Evolutionary conservation across 2,329 filamentous ascomycete species (phyloP).

Genomic region (Colletotrichum sp.): DNA sequence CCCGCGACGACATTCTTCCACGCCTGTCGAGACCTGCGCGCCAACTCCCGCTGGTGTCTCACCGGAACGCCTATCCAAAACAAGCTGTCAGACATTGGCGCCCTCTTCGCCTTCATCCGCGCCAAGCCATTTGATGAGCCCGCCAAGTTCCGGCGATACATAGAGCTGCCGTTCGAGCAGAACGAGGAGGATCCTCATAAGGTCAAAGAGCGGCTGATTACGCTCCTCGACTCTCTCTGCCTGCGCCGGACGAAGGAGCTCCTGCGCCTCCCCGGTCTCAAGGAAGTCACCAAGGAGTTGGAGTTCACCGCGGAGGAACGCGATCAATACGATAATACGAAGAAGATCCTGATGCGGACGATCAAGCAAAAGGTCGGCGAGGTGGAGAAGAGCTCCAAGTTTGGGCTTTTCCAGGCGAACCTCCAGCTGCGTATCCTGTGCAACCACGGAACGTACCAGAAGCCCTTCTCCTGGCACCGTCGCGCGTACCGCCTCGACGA

Average conservation of each 20-base stretch:
- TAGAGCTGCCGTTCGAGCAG: constrained; percentile 44
- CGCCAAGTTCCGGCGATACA: constrained; percentile 45
- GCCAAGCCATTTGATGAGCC: constrained; percentile 45
- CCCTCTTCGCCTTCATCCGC: constrained; percentile 53
- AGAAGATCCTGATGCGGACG: constrained; percentile 39
- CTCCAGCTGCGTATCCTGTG: constrained; percentile 53
- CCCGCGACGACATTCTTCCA: constrained; percentile 48
- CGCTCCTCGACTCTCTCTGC: constrained; percentile 42
- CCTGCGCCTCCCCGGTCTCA: constrained; percentile 37
- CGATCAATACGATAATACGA: constrained; percentile 41
- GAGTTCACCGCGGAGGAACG: constrained; percentile 31
- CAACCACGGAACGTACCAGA: constrained; percentile 55
- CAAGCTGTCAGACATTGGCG: constrained; percentile 54
- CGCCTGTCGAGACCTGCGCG: constrained; percentile 44
- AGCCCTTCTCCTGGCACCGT: constrained; percentile 46
- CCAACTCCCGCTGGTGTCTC: constrained; percentile 56
- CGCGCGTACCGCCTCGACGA: constrained; percentile 33
- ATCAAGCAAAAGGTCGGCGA: constrained; percentile 41
- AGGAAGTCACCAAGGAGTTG: constrained; percentile 28
- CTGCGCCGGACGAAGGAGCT: constrained; percentile 47
- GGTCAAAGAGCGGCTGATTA: constrained; percentile 33
- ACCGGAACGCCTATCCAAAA: constrained; percentile 62
- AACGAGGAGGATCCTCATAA: constrained; percentile 4
- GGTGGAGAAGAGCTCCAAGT: constrained; percentile 37
- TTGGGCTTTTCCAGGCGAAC: constrained; percentile 50